These are phyloP conservation scores for Salmacisia buchloeana DNA, from an alignment of 1,284 basidiomycete genomes.

Conservation along the genomic window DNA sequence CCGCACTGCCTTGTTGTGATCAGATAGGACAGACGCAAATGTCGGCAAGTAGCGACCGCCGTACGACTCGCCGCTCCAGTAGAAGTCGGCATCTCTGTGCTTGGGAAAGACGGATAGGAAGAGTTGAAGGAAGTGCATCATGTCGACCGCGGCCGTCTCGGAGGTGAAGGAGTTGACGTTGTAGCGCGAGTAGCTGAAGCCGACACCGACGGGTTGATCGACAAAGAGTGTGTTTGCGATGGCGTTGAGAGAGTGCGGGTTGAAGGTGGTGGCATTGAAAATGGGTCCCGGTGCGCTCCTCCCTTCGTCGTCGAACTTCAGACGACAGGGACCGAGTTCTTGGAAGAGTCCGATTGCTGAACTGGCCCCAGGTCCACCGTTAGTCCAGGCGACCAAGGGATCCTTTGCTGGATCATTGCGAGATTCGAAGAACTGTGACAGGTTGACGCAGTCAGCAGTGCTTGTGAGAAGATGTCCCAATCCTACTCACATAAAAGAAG, in stretches of 20 bases:
- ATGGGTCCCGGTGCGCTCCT: conserved; percentile 24
- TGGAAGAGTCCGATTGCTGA: conserved; percentile 60
- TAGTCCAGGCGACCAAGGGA: conserved; percentile 83
- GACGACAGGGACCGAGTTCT: conserved; percentile 74
- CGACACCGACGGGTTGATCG: conserved; percentile 62
- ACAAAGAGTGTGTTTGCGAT: conserved; percentile 53
- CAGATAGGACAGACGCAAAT: conserved; percentile 71
- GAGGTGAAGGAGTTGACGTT: conserved; percentile 65
- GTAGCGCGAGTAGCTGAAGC: conserved; percentile 74
- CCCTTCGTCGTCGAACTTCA: conserved; percentile 62
- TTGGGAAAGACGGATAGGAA: conserved; percentile 61
- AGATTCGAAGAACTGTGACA: conserved; percentile 66
- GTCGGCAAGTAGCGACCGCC: conserved; percentile 78
- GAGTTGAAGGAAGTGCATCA: conserved; percentile 80
- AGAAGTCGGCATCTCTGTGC: conserved; percentile 43
- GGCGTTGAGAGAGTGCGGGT: conserved; percentile 72
- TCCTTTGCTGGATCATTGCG: conserved; percentile 66
- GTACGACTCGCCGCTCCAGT: conserved; percentile 57
- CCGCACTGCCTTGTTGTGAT: conserved; percentile 61
- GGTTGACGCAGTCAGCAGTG: not conserved
- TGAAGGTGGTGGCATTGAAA: conserved; percentile 62
- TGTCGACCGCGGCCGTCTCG: conserved; percentile 71
- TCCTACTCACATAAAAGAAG: conserved; percentile 62
- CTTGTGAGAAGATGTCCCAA: not conserved
- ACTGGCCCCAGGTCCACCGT: conserved; percentile 65